Base-by-base conservation (phyloP, 2,329 filamentous ascomycete species). In the Epichloe glyceriae region DNA sequence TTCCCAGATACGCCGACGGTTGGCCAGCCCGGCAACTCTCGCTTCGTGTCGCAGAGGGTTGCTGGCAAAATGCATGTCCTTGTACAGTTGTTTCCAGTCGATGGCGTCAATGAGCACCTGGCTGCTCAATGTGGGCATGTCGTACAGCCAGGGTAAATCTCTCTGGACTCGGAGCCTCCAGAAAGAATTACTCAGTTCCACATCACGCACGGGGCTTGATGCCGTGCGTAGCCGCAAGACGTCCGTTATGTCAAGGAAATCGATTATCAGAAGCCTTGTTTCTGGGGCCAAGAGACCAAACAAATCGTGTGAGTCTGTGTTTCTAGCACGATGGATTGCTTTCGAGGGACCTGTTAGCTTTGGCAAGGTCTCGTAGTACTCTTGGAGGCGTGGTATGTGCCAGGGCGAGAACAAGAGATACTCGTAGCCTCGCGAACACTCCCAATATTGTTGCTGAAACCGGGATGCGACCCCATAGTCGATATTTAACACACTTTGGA, bases 361-460 rank as follows among this genome's bases (percentile, higher is more conserved):
- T 35, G 46, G 46, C 1, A 47, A 33, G 10, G 4, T 15, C 15
- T 11, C 6, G 19, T 47, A 47, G 33, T 47, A 47, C 12, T 17
- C 46, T n/a, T 20, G 26, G 19, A 47, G 34, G 14, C n/a, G 33
- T 14, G 34, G 46, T 8, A 47, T 22, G 15, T 47, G 15, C 22
- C 14, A 22, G n/a, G 46, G 46, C 6, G 26, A 37, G 46, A 38
- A 47, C 46, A 47, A 20, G 17, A 47, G 10, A 39, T 47, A 47
- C 15, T 47, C 46, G 20, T n/a, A 39, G 12, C 46, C 46, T 37
- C 17, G 14, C 33, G 35, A 10, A 26, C 33, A 37, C 14, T 37
- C 46, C 46, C 46, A 47, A 19, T 39, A 47, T n/a, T 47, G 46
- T 38, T 47, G 26, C 10, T 47, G 46, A n/a, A 39, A 47, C 17